phyloP scores from a whole-genome alignment of 2,329 filamentous ascomycete genomes.

The Alternaria sp. region DNA sequence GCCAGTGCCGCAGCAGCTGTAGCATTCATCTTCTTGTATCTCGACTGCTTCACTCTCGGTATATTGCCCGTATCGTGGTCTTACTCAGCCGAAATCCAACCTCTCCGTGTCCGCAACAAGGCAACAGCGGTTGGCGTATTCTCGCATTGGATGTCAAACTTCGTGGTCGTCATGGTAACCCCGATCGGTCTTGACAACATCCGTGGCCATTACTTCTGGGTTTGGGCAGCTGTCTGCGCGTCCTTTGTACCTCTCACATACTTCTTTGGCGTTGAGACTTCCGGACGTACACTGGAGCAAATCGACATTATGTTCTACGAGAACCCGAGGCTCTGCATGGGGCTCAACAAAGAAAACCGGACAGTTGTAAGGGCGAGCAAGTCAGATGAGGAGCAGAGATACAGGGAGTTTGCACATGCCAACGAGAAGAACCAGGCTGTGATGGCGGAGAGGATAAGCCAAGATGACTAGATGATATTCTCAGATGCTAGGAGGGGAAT shows the following conservation, averaged over 20 bases:
- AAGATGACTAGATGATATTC: background rate
- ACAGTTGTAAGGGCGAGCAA: slow-evolving; percentile 22
- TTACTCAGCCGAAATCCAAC: slow-evolving; percentile 58
- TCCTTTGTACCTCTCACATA: slow-evolving; percentile 58
- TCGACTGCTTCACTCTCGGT: slow-evolving; percentile 29
- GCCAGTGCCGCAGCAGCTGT: slow-evolving; percentile 45
- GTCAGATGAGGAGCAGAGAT: slow-evolving; percentile 30
- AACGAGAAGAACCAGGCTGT: slow-evolving; percentile 13
- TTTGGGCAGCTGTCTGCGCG: slow-evolving; percentile 59
- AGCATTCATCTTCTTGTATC: slow-evolving; percentile 45
- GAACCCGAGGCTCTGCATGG: slow-evolving; percentile 40
- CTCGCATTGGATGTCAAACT: slow-evolving; percentile 58
- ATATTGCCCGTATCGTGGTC: slow-evolving; percentile 55
- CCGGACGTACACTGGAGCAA: slow-evolving; percentile 31
- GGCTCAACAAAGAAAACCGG: slow-evolving; percentile 36
- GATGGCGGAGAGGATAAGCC: slow-evolving; percentile 6
- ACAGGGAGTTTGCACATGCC: slow-evolving; percentile 24
- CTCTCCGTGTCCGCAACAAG: slow-evolving; percentile 56
- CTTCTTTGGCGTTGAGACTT: slow-evolving; percentile 37
- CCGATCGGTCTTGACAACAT: slow-evolving; percentile 38
- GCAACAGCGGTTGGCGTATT: slow-evolving; percentile 58
- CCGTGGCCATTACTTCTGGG: slow-evolving; percentile 56
- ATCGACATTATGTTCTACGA: slow-evolving; percentile 43
- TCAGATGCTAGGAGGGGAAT: no score
- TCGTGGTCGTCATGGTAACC: slow-evolving; percentile 61